Percentiles rank a stretch among this genome's conserved stretches.
Evolutionary conservation across 2,329 filamentous ascomycete species (phyloP).

Genomic region (Aspergillus phoenicis): DNA sequence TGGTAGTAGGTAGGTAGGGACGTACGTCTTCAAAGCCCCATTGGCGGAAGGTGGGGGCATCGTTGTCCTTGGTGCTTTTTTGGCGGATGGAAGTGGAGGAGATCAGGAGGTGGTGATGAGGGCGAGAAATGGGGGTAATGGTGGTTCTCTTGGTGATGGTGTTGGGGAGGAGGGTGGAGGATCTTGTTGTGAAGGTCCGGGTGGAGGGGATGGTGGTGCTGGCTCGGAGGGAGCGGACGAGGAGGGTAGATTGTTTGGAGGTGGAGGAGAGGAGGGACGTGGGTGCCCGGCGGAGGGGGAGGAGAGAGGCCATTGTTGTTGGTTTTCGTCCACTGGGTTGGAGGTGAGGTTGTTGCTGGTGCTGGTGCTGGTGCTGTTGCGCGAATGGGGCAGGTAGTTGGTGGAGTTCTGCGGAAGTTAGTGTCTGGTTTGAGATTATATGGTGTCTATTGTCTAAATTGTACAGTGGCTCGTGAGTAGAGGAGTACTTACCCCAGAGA

Average conservation of each 20-base stretch:
- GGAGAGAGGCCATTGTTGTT: constrained; percentile 17
- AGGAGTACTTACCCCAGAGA: background rate
- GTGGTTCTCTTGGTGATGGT: background rate
- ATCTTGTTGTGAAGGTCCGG: background rate
- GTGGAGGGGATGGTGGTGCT: background rate
- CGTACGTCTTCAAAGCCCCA: constrained; percentile 43
- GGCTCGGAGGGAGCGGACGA: background rate
- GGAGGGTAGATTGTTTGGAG: background rate
- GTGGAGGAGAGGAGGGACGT: constrained; percentile 11
- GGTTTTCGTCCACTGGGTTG: background rate
- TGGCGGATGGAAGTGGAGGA: constrained; percentile 16
- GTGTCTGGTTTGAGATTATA: background rate
- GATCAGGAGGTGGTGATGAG: background rate
- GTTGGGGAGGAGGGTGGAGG: background rate
- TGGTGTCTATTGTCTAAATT: background rate
- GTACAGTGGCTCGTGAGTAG: background rate
- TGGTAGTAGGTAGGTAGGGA: background rate
- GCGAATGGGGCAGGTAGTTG: background rate
- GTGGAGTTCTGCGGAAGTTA: background rate
- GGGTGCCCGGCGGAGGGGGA: constrained; percentile 9
- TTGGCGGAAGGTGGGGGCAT: constrained; percentile 21
- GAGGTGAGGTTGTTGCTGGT: background rate
- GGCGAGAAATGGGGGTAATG: background rate
- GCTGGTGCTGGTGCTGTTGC: background rate
- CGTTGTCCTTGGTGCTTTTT: constrained; percentile 17